Evolutionary conservation across 345 rosid genomes (phyloP), one percentile per base, ranked within the genome.

Genomic region (Camelina sativa): DNA sequence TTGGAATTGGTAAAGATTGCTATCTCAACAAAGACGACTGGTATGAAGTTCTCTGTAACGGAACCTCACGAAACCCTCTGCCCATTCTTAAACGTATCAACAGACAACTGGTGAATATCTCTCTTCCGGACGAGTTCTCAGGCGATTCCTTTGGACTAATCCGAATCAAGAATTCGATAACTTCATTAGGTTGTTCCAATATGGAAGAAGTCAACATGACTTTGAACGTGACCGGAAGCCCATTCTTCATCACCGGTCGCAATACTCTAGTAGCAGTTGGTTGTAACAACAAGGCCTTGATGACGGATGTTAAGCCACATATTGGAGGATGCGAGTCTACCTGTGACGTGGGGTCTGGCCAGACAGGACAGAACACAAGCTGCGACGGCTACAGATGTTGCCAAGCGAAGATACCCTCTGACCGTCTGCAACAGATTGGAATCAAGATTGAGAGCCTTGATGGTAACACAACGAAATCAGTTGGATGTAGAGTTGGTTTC

Each of bases 341-440:
- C 2, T 76, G 75, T 34, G 62, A 75, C 1, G 70, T 68, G 3
- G 84, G 86, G 1, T 79, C 81, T 57, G 46, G 34, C 1, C 19
- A 51, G 12, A 17, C 5, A 11, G 4, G 15, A 12, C 11, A 60
- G 34, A 50, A 35, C 20, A 57, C 51, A 7, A 51, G 38, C n/a
- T 17, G 84, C 40, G 5, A 51, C 7, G 84, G 84, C 3, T 62
- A 77, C 25, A 79, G 82, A 9, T 85, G 86, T 25, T 83, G 88
- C 59, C 80, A 85, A 23, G 65, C 71, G 0, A 1, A 73, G 1
- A 67, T 82, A 50, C 79, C 80, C 1, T 68, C 80, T 43, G 60
- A 62, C 6, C 51, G 55, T 70, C 41, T 62, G 34, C 75, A 76
- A 23, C 75, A 60, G 11, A 55, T 70, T 23, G 65, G 59, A 5